phyloP scores from a whole-genome alignment of 805 yeast genomes.

The Zygotorulaspora chibaensis region DNA sequence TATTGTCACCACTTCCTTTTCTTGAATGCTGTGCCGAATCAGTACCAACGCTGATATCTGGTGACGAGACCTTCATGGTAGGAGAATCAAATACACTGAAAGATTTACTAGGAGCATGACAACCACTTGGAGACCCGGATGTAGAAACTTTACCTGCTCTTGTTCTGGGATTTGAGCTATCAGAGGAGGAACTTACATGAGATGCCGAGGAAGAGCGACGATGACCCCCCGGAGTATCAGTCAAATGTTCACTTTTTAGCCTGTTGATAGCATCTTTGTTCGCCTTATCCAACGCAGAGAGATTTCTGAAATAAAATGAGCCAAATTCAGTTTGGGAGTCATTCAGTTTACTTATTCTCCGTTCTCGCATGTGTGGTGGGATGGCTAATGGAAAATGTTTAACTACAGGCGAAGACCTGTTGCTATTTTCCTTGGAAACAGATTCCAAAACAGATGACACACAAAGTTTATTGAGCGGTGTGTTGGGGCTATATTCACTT shows the following conservation, averaged over 20 bases:
- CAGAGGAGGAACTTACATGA: slow-evolving; percentile 37
- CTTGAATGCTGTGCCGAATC: slow-evolving; percentile 20
- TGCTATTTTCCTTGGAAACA: slow-evolving; percentile 29
- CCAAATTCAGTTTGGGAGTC: slow-evolving; percentile 81
- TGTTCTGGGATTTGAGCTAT: slow-evolving; percentile 17
- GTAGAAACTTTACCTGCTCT: slow-evolving; percentile 16
- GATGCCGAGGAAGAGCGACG: slow-evolving; percentile 36
- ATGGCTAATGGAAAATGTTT: slow-evolving; percentile 44
- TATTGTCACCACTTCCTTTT: slow-evolving; percentile 20
- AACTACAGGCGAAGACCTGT: slow-evolving; percentile 34
- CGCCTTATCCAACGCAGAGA: slow-evolving; percentile 87
- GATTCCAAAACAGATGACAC: slow-evolving; percentile 30
- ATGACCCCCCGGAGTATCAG: slow-evolving; percentile 29
- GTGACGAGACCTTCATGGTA: slow-evolving; percentile 26
- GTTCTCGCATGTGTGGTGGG: slow-evolving; percentile 58
- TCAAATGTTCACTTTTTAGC: slow-evolving; percentile 73
- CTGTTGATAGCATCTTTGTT: slow-evolving; percentile 89
- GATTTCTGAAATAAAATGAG: slow-evolving; percentile 81
- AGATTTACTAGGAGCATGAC: slow-evolving; percentile 12
- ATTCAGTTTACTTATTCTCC: slow-evolving; percentile 67
- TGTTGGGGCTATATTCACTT: slow-evolving; percentile 12
- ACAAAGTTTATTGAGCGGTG: slow-evolving; percentile 27
- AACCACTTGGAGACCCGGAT: slow-evolving; percentile 22
- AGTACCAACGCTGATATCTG: slow-evolving; percentile 23
- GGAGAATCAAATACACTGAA: slow-evolving; percentile 25